Percentiles rank a stretch among this genome's conserved stretches.
Evolutionary conservation across 2,329 filamentous ascomycete genomes (phyloP).

Genomic region (Trichoderma atroviride): DNA sequence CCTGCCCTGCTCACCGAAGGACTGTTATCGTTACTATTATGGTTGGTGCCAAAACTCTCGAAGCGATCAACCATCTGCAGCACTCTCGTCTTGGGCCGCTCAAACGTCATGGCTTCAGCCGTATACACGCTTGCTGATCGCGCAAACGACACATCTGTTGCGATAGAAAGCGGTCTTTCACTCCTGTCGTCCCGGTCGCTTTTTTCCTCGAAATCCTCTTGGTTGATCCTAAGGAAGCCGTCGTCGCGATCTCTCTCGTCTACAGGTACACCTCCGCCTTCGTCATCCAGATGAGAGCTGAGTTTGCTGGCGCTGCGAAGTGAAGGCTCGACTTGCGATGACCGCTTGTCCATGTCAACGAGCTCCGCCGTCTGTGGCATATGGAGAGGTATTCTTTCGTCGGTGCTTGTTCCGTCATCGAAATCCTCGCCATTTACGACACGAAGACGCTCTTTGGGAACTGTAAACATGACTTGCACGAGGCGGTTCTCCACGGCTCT

Average conservation of each 20-base stretch:
- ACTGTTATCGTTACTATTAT: constrained; percentile 47
- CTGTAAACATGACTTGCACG: constrained; percentile 89
- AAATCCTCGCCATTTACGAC: constrained; percentile 81
- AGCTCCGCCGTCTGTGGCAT: constrained; percentile 44
- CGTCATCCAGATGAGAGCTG: constrained; percentile 20
- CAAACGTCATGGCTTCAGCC: constrained; percentile 51
- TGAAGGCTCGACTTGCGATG: background rate
- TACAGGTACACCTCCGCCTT: constrained; percentile 23
- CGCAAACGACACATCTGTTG: constrained; percentile 37
- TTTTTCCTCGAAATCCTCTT: constrained; percentile 27
- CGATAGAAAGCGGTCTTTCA: constrained; percentile 32
- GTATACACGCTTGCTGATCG: constrained; percentile 45
- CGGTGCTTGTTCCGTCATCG: constrained; percentile 37
- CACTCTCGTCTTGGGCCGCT: constrained; percentile 50
- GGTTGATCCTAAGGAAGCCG: constrained; percentile 27
- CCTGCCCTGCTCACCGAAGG: constrained; percentile 32
- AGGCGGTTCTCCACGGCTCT: constrained; percentile 69
- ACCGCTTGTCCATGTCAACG: constrained; percentile 42
- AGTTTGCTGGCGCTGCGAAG: constrained; percentile 16
- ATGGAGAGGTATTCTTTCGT: constrained; percentile 33
- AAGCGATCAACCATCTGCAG: constrained; percentile 60
- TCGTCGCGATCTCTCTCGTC: constrained; percentile 18
- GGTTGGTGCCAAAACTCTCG: constrained; percentile 47
- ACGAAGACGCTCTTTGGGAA: constrained; percentile 80
- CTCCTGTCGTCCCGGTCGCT: background rate